Conservation (phyloP, 2,329 filamentous ascomycete species). For the Clonostachys sp. region DNA sequence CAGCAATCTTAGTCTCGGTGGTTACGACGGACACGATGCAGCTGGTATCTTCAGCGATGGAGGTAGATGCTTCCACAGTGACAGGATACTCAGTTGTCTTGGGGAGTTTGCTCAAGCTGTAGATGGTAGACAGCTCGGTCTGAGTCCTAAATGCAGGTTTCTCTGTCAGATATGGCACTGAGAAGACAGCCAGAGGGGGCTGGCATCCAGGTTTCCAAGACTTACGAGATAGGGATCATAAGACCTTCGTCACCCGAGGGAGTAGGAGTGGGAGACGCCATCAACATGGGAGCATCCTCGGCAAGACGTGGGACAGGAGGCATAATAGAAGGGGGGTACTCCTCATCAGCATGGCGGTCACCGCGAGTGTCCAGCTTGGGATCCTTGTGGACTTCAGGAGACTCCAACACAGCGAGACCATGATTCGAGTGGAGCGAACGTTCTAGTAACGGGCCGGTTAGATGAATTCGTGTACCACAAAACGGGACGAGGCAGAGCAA, state of each 20-base stretch:
- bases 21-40: slow-evolving; percentile 12
- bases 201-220: not conserved
- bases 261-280: not conserved
- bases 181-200: not conserved
- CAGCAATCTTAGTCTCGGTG: slow-evolving; percentile 12
- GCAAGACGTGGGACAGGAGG: too few species aligned
- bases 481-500: not conserved
- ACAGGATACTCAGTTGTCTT: not conserved
- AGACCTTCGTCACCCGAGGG: slow-evolving; percentile 6
- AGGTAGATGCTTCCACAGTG: not conserved
- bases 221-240: slow-evolving; percentile 28
- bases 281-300: too few species aligned
- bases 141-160: slow-evolving; percentile 17
- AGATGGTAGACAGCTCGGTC: slow-evolving; percentile 24
- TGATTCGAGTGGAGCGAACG: not conserved
- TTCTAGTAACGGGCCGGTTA: slow-evolving; percentile 1
- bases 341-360: too few species aligned
- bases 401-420: not conserved
- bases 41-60: slow-evolving; percentile 2
- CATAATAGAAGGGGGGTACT: too few species aligned
- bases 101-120: slow-evolving; percentile 14
- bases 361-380: too few species aligned
- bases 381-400: too few species aligned
- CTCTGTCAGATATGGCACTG: slow-evolving; percentile 2
- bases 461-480: slow-evolving; percentile 3